Evolutionary conservation across 176 grass and related monocot genomes (phyloP).

Genomic region (Raddia guianensis): DNA sequence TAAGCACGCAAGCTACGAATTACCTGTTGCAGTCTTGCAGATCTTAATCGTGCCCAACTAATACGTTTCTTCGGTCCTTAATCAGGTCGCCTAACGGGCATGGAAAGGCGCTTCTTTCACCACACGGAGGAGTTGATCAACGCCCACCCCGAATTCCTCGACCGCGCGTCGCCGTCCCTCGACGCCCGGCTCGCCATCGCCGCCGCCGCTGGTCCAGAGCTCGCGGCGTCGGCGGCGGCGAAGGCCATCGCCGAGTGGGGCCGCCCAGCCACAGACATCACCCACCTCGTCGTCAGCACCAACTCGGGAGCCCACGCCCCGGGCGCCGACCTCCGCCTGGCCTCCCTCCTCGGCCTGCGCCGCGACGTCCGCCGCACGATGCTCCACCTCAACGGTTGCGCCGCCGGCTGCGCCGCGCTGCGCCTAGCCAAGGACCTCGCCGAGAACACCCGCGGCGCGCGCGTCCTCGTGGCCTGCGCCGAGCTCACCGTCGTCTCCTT

Average conservation of each 20-base stretch:
- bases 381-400: slow-evolving; percentile 24
- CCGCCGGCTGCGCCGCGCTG: neutral
- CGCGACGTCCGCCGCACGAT: neutral
- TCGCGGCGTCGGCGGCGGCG: slow-evolving; percentile 38
- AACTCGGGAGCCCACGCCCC: slow-evolving; percentile 16
- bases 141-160: slow-evolving; percentile 33
- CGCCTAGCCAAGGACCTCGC: slow-evolving; percentile 25
- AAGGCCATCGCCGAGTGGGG: slow-evolving; percentile 29
- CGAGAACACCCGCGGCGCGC: neutral
- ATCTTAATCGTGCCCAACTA: too few relatives aligned
- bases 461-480: slow-evolving; percentile 18
- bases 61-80: neutral
- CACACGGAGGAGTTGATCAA: slow-evolving; percentile 30
- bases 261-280: slow-evolving; percentile 8
- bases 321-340: neutral
- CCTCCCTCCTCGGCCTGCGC: neutral
- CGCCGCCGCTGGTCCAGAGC: slow-evolving; percentile 40
- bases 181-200: neutral
- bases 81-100: slow-evolving; percentile 34
- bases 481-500: slow-evolving; percentile 41
- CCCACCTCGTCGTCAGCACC: neutral
- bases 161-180: slow-evolving; percentile 39
- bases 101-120: slow-evolving; percentile 45
- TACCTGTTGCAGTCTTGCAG: too few relatives aligned
- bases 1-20: neutral